Conservation (phyloP, 352 stramenopile genomes). For the Phytophthora constricta region DNA sequence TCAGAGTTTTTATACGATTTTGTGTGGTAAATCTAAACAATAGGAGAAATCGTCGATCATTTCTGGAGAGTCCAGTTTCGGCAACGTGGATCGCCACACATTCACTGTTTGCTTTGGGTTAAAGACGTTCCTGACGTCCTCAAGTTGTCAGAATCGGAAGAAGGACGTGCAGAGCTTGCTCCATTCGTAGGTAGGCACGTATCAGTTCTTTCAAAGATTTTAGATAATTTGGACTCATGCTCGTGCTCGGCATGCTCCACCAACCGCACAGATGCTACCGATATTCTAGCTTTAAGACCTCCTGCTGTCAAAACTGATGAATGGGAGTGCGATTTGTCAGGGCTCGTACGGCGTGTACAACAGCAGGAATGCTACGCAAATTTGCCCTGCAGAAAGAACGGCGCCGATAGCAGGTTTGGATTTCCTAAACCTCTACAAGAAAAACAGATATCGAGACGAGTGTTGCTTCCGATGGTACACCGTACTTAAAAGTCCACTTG, state of each 20-base stretch:
- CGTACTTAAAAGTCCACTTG: not conserved
- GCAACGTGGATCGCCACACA: conserved; percentile 19
- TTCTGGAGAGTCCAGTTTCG: conserved; percentile 31
- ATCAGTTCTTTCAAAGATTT: not conserved
- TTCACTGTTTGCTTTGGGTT: conserved; percentile 21
- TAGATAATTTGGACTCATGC: not conserved
- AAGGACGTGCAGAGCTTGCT: conserved; percentile 1
- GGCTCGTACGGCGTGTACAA: conserved; percentile 7
- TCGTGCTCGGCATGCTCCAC: not conserved
- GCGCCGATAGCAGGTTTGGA: not conserved
- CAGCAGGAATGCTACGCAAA: conserved; percentile 8
- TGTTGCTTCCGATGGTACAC: not conserved
- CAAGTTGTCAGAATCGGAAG: not conserved
- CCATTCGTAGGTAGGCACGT: not conserved
- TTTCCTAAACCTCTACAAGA: conserved; percentile 7
- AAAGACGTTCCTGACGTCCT: conserved; percentile 16
- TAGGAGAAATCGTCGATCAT: conserved; percentile 16
- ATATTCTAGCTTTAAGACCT: not conserved
- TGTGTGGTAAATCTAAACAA: not conserved
- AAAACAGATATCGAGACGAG: not conserved
- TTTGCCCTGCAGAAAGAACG: conserved; percentile 5
- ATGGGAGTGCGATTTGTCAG: conserved; percentile 10
- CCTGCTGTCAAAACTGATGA: not conserved
- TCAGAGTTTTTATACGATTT: conserved; percentile 18
- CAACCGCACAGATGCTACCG: not conserved